Percentiles rank a stretch among this genome's conserved stretches.
Evolutionary conservation across 2,329 filamentous ascomycete species (phyloP).

Genomic region (Colletotrichum endophyticum): DNA sequence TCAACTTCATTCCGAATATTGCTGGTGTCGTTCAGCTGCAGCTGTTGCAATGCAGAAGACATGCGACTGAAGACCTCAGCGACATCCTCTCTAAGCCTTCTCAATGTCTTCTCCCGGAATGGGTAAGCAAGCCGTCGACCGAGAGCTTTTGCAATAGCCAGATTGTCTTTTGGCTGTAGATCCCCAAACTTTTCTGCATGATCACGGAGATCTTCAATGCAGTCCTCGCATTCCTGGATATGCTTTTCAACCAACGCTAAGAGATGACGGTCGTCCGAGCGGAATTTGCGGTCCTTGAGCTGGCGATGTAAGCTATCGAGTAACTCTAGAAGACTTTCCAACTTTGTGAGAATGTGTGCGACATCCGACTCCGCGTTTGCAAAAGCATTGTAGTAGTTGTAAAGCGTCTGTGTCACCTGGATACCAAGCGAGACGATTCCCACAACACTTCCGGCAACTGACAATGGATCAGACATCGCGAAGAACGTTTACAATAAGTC

Average conservation of each 20-base stretch:
- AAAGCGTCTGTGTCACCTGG: slow-evolving; percentile 33
- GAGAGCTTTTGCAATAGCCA: not conserved
- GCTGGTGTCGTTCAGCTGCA: slow-evolving; percentile 32
- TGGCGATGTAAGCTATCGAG: slow-evolving; percentile 26
- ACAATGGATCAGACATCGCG: not conserved
- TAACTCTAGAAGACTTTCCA: slow-evolving; percentile 27
- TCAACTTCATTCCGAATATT: slow-evolving; percentile 29
- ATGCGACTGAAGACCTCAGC: slow-evolving; percentile 33
- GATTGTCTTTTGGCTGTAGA: not conserved
- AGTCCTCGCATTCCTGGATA: slow-evolving; percentile 30
- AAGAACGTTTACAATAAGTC: not conserved
- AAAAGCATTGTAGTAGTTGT: slow-evolving; percentile 36
- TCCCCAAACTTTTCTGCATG: slow-evolving; percentile 28
- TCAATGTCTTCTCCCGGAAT: slow-evolving; percentile 39
- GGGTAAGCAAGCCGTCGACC: slow-evolving; percentile 30
- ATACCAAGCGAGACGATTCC: slow-evolving; percentile 42
- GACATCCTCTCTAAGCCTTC: slow-evolving; percentile 41
- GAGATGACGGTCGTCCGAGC: slow-evolving; percentile 24
- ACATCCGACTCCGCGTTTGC: slow-evolving; percentile 30
- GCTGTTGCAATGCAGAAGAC: slow-evolving; percentile 32
- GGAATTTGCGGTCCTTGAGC: slow-evolving; percentile 24
- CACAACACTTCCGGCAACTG: slow-evolving; percentile 28
- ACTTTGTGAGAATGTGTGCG: slow-evolving; percentile 27
- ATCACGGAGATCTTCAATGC: slow-evolving; percentile 31
- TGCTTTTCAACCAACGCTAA: slow-evolving; percentile 25